phyloP scores from a whole-genome alignment of 2,329 filamentous ascomycete species.

The Septoria petroselini region DNA sequence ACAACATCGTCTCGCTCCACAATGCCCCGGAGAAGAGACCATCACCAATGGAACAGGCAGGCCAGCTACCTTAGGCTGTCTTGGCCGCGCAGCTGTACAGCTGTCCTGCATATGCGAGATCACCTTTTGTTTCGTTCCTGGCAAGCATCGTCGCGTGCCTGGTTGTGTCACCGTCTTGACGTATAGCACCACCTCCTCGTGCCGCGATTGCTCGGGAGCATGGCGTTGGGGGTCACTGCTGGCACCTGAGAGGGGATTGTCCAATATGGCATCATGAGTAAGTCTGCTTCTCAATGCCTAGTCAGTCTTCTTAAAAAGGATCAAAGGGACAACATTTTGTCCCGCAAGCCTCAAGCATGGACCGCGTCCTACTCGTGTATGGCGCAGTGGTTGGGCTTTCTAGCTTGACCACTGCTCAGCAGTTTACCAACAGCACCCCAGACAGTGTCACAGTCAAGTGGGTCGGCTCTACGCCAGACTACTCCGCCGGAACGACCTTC shows the following conservation, averaged over 20 bases:
- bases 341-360: not conserved
- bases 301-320: not conserved
- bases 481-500: conserved; percentile 39
- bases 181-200: conserved; percentile 1
- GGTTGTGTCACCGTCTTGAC: not conserved
- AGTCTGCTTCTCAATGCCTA: not conserved
- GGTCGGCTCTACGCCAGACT: conserved; percentile 17
- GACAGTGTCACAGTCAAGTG: conserved; percentile 12
- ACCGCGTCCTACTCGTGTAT: not conserved
- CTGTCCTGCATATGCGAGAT: conserved; percentile 3
- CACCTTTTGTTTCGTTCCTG: not conserved
- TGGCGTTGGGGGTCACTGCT: conserved; percentile 6
- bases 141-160: conserved; percentile 2
- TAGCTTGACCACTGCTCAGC: not conserved
- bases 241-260: not conserved
- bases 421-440: not conserved
- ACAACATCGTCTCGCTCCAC: conserved; percentile 1
- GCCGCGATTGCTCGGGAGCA: not conserved
- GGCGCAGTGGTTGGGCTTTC: conserved; percentile 1
- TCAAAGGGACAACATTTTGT: too few relatives aligned
- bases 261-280: conserved; percentile 2
- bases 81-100: not conserved
- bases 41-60: conserved; percentile 3
- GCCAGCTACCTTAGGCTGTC: not conserved
- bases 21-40: conserved; percentile 5